Percentiles rank a stretch among this genome's conserved stretches.
Evolutionary conservation across 2,329 filamentous ascomycete species (phyloP).

Genomic region (Didymella sp.): DNA sequence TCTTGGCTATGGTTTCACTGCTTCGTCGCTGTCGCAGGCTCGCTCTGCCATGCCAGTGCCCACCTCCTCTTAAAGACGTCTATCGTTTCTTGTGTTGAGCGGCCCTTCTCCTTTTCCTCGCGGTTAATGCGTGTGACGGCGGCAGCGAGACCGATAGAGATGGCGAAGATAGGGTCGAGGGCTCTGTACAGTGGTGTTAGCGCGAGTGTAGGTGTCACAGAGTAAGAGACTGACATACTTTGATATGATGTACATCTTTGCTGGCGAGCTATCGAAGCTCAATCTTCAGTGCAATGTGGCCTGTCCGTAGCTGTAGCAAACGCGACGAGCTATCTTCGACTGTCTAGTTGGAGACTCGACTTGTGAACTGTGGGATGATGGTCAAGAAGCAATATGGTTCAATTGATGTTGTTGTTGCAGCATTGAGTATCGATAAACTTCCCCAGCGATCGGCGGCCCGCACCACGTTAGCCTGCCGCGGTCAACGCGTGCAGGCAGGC

Average conservation of each 20-base stretch:
- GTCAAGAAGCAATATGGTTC: background rate
- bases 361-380: background rate
- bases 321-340: background rate
- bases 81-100: constrained; percentile 47
- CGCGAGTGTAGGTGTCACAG: background rate
- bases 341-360: background rate
- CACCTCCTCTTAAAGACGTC: constrained; percentile 52
- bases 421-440: constrained; percentile 29
- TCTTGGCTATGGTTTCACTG: background rate
- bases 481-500: constrained; percentile 16
- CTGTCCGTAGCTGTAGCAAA: background rate
- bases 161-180: constrained; percentile 59
- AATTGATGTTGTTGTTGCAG: background rate
- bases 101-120: constrained; percentile 58
- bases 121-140: constrained; percentile 52
- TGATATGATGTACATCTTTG: constrained; percentile 17
- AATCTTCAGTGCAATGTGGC: background rate
- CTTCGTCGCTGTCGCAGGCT: background rate
- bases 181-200: constrained; percentile 38
- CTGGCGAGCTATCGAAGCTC: background rate
- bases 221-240: background rate
- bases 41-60: constrained; percentile 39
- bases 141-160: constrained; percentile 56
- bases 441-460: constrained; percentile 24
- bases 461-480: constrained; percentile 22